Evolutionary conservation across 192 early-diverging fungal species (phyloP), one percentile per base, ranked within the genome.

Genomic region (Blastocladiella britannica): DNA sequence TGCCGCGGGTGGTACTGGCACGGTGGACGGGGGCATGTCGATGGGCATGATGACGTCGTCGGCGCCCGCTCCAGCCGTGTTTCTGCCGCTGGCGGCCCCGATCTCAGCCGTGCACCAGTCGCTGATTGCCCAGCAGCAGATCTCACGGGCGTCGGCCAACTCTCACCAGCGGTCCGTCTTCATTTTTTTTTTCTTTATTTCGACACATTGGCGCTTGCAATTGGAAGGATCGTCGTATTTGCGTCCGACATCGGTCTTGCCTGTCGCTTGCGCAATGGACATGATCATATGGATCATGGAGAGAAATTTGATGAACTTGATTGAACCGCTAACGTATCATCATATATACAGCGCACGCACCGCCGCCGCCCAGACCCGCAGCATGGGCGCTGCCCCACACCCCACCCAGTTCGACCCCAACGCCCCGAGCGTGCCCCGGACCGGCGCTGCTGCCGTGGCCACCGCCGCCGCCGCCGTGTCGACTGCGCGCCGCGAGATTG

Each of bases 131-230:
- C 74, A 76, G 61, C 79, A 80, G 24, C 78, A 83, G 37, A 56
- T 76, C 54, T 88, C 86, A 26, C 78, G 90, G 37, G 78, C 82
- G 51, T 72, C 84, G 8, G 76, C 83, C 9, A 76, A 86, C 1
- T 84, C 88, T 25, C 91, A 93, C 67, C 83, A 89, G 66, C 87
- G 43, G 64, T 65, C 52, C 47, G 31, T 25, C 60, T 58, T 18
- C 69, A 70, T 23, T n/a, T 67, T 54, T 54, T 55, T 3, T 12
- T n/a, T 51, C n/a, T n/a, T n/a, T n/a, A n/a, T n/a, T n/a, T n/a
- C n/a, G n/a, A n/a, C n/a, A n/a, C n/a, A n/a, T n/a, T n/a, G n/a
- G n/a, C n/a, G n/a, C n/a, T n/a, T n/a, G n/a, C n/a, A n/a, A n/a
- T n/a, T n/a, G n/a, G n/a, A n/a, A n/a, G n/a, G n/a, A n/a, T n/a